Evolutionary conservation across 345 rosid species (phyloP).

Genomic region (Clarkia xantiana): DNA sequence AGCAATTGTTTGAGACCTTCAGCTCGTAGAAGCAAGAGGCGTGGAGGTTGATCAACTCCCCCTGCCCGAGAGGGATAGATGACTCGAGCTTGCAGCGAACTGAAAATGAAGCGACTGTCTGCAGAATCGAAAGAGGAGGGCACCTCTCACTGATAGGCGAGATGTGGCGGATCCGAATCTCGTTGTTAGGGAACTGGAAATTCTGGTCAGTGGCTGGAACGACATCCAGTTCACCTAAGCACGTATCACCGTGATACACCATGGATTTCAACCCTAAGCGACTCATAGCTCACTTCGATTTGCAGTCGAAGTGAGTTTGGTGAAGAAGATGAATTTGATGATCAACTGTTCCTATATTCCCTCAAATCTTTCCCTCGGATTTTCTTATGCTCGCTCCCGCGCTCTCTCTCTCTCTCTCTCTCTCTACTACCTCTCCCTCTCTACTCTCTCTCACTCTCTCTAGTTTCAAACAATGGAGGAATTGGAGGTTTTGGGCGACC

Average conservation of each 20-base stretch:
- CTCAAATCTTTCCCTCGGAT: constrained; percentile 1
- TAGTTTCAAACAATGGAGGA: not conserved
- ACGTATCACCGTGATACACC: constrained; percentile 66
- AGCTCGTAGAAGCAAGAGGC: constrained; percentile 73
- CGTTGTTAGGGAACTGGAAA: constrained; percentile 78
- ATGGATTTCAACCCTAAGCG: constrained; percentile 67
- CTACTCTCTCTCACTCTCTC: not conserved
- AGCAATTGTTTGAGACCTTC: constrained; percentile 34
- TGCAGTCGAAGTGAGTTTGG: not conserved
- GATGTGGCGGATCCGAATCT: constrained; percentile 75
- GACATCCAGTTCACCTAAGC: constrained; percentile 74
- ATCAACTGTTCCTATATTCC: not conserved
- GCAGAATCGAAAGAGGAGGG: constrained; percentile 83
- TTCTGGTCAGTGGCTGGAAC: constrained; percentile 32
- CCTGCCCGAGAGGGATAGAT: constrained; percentile 37
- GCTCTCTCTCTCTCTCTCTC: constrained; percentile 11
- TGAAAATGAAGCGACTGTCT: constrained; percentile 64
- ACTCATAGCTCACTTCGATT: constrained; percentile 32
- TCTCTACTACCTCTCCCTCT: constrained; percentile 5
- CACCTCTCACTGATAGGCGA: constrained; percentile 71
- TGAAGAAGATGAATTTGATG: too few relatives aligned
- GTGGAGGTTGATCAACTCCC: constrained; percentile 69
- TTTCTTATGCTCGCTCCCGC: constrained; percentile 1
- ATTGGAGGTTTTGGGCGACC: not conserved
- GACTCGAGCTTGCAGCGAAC: constrained; percentile 91